Base-by-base conservation (phyloP, 768 basidiomycete genomes). In the Cyathus striatus region DNA sequence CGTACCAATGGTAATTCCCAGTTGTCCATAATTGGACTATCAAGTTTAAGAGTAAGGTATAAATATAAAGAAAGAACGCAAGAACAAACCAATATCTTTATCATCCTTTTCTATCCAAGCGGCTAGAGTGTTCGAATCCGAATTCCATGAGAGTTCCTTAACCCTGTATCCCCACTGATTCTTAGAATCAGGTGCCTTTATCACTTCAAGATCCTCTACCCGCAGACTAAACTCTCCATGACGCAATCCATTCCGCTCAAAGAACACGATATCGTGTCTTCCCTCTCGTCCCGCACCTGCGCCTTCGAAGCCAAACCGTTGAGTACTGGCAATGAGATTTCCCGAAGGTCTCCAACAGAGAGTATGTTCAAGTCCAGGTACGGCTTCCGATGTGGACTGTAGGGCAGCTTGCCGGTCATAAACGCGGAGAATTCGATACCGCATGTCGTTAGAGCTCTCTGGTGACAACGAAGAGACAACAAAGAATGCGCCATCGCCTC, bases 11-110 rank as follows among this genome's bases (percentile, higher is more conserved):
- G 60, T 96, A 98, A 57, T 99, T 99, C 23, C 88, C 83, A 5
- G 76, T 90, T 1, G 90, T 87, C 92, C 93, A 99, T 1, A 98
- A 67, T 65, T 99, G 96, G 14, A 98, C 90, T 84, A 58, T 30
- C 37, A 41, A 44, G 41, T 16, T 17, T 14, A 39, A 13, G 21
- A 20, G 18, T 23, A 41, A 32, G 38, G 26, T 39, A 21, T 24
- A 38, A 45, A 5, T 16, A 10, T 23, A 12, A 24, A 6, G 12
- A 6, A 6, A 22, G 6, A 32, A 18, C n/a, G 14, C 6, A 41
- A 7, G 13, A 26, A 65, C 80, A 59, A 54, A 90, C 89, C 83
- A 40, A 83, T 65, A 62, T 97, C 90, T 2, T 75, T 76, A 6
- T 70, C 67, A 25, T 78, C 70, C 23, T 73, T 64, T 56, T 87